phyloP scores from a whole-genome alignment of 495 filamentous ascomycete genomes.

The Aspergillus baeticus region DNA sequence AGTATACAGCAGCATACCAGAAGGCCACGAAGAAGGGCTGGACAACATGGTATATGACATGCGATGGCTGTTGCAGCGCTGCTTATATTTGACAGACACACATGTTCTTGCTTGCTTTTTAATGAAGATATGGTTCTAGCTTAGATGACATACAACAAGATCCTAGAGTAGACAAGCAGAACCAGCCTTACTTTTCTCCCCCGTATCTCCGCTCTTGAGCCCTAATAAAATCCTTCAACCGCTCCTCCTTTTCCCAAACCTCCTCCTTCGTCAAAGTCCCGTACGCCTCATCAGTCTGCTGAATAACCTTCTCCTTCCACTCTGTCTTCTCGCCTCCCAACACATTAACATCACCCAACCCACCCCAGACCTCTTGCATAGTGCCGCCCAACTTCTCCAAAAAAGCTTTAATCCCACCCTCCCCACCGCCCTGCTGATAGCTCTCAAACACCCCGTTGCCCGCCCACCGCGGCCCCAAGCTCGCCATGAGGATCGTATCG shows the following conservation, averaged over 20 bases:
- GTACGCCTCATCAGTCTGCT: conserved; percentile 38
- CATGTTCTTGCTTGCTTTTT: too few species aligned
- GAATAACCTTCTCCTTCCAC: conserved; percentile 36
- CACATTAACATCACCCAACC: conserved; percentile 40
- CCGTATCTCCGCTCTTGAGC: conserved; percentile 26
- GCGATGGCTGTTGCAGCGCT: too few species aligned
- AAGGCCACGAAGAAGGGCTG: too few species aligned
- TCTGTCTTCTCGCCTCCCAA: conserved; percentile 36
- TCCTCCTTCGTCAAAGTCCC: conserved; percentile 22
- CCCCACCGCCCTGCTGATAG: conserved; percentile 60
- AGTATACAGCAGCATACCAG: too few species aligned
- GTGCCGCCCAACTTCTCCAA: conserved; percentile 57
- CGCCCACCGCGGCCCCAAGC: conserved; percentile 57
- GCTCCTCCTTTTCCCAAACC: conserved; percentile 27
- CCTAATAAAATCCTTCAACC: conserved; percentile 29
- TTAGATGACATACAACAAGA: too few species aligned
- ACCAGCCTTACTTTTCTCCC: neutral
- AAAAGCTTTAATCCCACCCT: conserved; percentile 52
- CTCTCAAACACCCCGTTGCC: conserved; percentile 59
- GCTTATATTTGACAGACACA: too few species aligned
- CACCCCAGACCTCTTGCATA: conserved; percentile 54
- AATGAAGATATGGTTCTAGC: too few species aligned
- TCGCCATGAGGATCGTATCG: conserved; percentile 45
- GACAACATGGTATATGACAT: too few species aligned
- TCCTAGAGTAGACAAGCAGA: too few species aligned